Evolutionary conservation across 345 rosid genomes (phyloP), one percentile per base, ranked within the genome.

Genomic region (Gossypium bickii): DNA sequence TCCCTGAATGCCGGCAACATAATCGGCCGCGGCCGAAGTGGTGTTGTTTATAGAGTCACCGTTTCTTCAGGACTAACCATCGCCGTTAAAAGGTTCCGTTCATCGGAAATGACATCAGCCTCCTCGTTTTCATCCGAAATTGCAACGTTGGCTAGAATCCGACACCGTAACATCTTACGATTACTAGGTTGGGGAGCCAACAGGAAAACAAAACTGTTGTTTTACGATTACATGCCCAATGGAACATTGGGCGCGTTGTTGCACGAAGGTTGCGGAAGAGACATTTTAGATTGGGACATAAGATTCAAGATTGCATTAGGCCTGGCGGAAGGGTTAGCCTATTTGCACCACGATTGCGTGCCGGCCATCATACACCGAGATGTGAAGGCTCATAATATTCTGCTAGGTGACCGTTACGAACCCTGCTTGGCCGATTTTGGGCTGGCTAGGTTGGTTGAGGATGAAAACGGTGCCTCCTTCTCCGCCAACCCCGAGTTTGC

Each of bases 401-500:
- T 94, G 70, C 74, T 94, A 12, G 97, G 97, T 17, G 93, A 89
- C 43, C 79, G 77, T 6, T 76, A 80, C 49, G 93, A 92, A 82
- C 85, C 98, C 0, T 90, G 87, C 77, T 74, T 94, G 78, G 97
- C 97, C 0, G 98, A 94, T 82, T 94, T 94, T 67, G 98, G 98
- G 64, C 83, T 94, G 16, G 94, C 97, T 0, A 71, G 90, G 77
- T 75, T 88, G 76, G 88, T 92, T 27, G 89, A 87, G 65, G 89
- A 85, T 2, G 87, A 81, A 16, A 80, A 65, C 0, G 77, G 79
- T 9, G 77, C 78, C 43, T 78, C 93, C 0, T 81, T 88, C 65
- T 82, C 89, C 0, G 85, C 80, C 0, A 84, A 74, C 73, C 96
- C 92, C 0, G 87, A 92, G 41, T 78, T 92, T 58, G 98, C 91